These are phyloP conservation scores for Tremella fuciformis DNA, from an alignment of 768 basidiomycete genomes.

Conservation along the genomic window DNA sequence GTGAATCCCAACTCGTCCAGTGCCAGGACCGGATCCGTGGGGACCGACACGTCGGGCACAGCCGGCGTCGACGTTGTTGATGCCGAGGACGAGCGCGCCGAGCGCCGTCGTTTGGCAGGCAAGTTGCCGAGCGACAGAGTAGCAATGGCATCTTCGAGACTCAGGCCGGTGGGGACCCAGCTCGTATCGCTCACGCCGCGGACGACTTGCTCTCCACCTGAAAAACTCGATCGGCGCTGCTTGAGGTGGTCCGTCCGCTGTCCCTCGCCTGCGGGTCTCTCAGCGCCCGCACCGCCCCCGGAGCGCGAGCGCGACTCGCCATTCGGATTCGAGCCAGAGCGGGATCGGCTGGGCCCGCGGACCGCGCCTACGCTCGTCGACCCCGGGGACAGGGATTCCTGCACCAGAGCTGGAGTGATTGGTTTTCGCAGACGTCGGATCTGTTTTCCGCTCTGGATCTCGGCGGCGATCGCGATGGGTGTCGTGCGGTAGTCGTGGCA, in stretches of 20 bases:
- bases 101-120: constrained; percentile 23
- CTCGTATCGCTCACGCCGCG: neutral
- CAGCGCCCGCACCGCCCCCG: no score
- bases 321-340: constrained; percentile 13
- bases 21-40: neutral
- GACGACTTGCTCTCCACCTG: neutral
- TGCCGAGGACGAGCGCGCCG: neutral
- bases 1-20: neutral
- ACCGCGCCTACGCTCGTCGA: constrained; percentile 10
- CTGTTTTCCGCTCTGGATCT: constrained; percentile 9
- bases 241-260: no score
- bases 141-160: constrained; percentile 34
- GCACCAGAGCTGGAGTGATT: constrained; percentile 35
- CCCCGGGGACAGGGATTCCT: constrained; percentile 30
- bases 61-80: neutral
- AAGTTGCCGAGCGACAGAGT: constrained; percentile 36
- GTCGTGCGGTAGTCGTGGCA: constrained; percentile 25
- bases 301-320: neutral
- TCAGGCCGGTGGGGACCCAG: constrained; percentile 27
- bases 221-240: neutral
- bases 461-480: constrained; percentile 12
- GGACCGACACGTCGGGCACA: neutral
- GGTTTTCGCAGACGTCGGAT: constrained; percentile 38
- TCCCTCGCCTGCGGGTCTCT: no score
- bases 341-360: neutral